Percentiles rank a stretch among this genome's conserved stretches.
These are phyloP conservation scores for Alternaria arbusti DNA, from an alignment of 2,329 filamentous ascomycete species.

Conservation along the genomic window DNA sequence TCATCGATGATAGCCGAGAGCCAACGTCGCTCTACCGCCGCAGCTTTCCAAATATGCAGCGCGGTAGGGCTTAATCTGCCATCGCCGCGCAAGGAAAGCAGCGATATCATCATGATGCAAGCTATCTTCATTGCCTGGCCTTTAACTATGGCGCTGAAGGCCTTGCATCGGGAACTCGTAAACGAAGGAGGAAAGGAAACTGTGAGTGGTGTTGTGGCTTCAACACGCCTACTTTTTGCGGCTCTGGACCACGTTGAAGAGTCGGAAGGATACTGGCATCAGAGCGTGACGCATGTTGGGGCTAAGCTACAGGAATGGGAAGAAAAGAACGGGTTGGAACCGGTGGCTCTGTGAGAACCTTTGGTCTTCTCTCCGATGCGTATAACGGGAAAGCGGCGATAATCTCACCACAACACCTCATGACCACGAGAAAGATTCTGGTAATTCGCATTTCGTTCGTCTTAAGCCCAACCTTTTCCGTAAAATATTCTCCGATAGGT, in stretches of 20 bases:
- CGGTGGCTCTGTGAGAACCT: neutral
- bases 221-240: neutral
- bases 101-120: neutral
- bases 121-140: constrained; percentile 3
- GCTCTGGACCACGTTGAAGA: constrained; percentile 2
- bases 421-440: neutral
- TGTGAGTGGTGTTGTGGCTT: neutral
- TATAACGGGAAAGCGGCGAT: neutral
- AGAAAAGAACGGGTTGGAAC: neutral
- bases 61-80: constrained; percentile 1
- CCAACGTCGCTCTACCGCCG: neutral
- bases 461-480: rapidly evolving
- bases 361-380: neutral
- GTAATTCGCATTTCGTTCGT: neutral
- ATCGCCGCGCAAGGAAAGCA: neutral
- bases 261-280: neutral
- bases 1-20: neutral
- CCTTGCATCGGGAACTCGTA: neutral
- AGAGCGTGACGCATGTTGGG: neutral
- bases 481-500: neutral
- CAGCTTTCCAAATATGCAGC: constrained; percentile 1
- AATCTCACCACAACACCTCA: neutral
- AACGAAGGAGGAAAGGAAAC: neutral
- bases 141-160: neutral
- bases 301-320: constrained; percentile 1